These are phyloP conservation scores for Odontarrhena argentea DNA, from an alignment of 345 rosid genomes.

Conservation along the genomic window DNA sequence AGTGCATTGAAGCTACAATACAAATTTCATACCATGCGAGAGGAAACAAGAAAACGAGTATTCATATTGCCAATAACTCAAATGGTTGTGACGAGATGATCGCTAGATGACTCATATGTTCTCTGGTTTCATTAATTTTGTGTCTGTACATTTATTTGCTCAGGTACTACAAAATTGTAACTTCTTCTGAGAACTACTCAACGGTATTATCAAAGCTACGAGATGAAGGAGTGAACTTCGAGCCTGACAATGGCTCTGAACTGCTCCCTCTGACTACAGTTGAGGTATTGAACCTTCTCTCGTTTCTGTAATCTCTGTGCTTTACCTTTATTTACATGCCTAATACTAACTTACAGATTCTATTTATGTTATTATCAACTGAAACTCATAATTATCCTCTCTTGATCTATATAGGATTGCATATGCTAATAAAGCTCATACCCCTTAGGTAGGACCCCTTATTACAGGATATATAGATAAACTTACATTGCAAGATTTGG, in stretches of 20 bases:
- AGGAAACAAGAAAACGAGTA: background rate
- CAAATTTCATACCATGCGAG: background rate
- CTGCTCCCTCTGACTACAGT: slow-evolving; percentile 67
- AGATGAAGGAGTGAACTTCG: slow-evolving; percentile 75
- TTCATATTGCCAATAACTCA: background rate
- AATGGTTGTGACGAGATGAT: background rate
- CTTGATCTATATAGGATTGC: slow-evolving; percentile 1
- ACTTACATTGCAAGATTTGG: background rate
- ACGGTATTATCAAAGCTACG: slow-evolving; percentile 63
- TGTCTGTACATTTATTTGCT: slow-evolving; percentile 32
- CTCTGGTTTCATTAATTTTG: slow-evolving; percentile 23
- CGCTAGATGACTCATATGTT: slow-evolving; percentile 6
- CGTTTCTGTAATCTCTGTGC: background rate
- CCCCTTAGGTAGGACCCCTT: background rate
- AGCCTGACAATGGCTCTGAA: slow-evolving; percentile 94
- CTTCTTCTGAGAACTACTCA: slow-evolving; percentile 71
- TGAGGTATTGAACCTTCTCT: slow-evolving; percentile 54
- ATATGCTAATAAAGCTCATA: slow-evolving; percentile 9
- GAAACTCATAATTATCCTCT: slow-evolving; percentile 5
- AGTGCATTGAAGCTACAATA: background rate
- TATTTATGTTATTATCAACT: background rate
- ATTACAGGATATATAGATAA: background rate
- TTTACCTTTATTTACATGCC: background rate
- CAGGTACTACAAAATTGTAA: slow-evolving; percentile 82
- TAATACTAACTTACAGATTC: background rate